Percentiles rank a stretch among this genome's conserved stretches.
phyloP scores from a whole-genome alignment of 495 filamentous ascomycete genomes.

The Collariella sp. region DNA sequence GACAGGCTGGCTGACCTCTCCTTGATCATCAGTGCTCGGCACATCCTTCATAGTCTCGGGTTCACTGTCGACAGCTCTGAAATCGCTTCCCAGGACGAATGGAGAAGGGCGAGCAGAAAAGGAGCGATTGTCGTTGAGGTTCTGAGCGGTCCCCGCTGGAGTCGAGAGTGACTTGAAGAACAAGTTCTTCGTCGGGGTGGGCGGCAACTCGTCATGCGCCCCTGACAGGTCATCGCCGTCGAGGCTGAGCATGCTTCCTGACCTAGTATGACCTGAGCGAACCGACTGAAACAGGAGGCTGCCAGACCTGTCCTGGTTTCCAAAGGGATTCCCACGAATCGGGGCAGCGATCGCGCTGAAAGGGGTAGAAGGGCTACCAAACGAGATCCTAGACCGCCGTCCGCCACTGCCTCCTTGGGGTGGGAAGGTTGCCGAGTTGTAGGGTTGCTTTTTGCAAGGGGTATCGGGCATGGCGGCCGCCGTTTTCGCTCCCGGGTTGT shows the following conservation, averaged over 20 bases:
- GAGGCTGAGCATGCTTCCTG: constrained; percentile 67
- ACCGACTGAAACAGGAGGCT: constrained; percentile 34
- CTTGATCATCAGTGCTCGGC: constrained; percentile 1
- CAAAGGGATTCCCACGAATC: constrained; percentile 46
- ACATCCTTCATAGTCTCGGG: constrained; percentile 25
- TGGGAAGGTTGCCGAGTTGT: constrained; percentile 55
- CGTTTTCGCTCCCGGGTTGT: constrained; percentile 28
- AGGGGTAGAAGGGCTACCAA: constrained; percentile 48
- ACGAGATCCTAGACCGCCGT: constrained; percentile 24
- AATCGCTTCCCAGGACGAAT: constrained; percentile 13
- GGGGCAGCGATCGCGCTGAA: constrained; percentile 47
- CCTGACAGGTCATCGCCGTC: constrained; percentile 64
- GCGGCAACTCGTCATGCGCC: constrained; percentile 65
- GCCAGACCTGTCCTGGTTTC: constrained; percentile 46
- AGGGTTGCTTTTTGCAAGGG: constrained; percentile 77
- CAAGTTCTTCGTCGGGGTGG: constrained; percentile 82
- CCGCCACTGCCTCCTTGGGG: constrained; percentile 49
- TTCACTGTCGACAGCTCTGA: constrained; percentile 17
- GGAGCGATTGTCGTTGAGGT: constrained; percentile 21
- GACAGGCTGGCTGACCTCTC: constrained; percentile 12
- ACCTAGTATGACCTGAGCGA: constrained; percentile 42
- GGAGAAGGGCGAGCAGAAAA: constrained; percentile 23
- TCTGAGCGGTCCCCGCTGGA: constrained; percentile 17
- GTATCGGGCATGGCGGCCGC: constrained; percentile 69
- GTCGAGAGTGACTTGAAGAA: constrained; percentile 24